phyloP scores from a whole-genome alignment of 257 asterid species.

The Phtheirospermum japonicum region DNA sequence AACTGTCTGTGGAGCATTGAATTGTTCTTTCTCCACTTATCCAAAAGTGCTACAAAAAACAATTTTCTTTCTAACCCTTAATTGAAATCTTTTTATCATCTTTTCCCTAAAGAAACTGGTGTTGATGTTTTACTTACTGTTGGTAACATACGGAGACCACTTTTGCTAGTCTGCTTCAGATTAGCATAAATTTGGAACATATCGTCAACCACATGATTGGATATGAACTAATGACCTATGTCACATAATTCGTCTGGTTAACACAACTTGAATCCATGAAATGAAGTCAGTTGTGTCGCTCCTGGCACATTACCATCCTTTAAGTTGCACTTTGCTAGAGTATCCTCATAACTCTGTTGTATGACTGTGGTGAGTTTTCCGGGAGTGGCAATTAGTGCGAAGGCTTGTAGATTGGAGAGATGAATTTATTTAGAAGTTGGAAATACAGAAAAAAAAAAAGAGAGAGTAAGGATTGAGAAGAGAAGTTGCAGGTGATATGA shows the following conservation, averaged over 20 bases:
- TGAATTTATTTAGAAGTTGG: constrained; percentile 3
- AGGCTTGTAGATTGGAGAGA: not conserved
- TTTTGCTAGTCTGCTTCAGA: not conserved
- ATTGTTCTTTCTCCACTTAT: not conserved
- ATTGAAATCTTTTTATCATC: constrained; percentile 12
- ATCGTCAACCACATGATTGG: not conserved
- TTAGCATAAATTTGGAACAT: not conserved
- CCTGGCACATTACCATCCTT: not conserved
- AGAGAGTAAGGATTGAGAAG: not conserved
- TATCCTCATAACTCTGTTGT: not conserved
- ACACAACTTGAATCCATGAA: not conserved
- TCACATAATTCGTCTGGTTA: not conserved
- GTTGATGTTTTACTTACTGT: not conserved
- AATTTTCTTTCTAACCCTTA: not conserved
- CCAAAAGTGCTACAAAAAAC: not conserved
- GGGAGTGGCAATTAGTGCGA: not conserved
- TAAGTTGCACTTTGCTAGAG: not conserved
- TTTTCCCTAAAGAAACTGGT: not conserved
- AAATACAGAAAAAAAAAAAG: not conserved
- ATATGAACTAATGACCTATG: not conserved
- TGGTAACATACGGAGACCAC: not conserved
- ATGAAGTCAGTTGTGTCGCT: not conserved
- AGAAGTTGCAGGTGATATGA: not conserved
- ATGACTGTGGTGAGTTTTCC: not conserved
- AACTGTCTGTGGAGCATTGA: not conserved